A percentile compares a stretch with the other conserved stretches of the same genome.
Evolutionary conservation across 495 filamentous ascomycete genomes (phyloP).

Genomic region (Pseudoneurospora amorphoporcata): DNA sequence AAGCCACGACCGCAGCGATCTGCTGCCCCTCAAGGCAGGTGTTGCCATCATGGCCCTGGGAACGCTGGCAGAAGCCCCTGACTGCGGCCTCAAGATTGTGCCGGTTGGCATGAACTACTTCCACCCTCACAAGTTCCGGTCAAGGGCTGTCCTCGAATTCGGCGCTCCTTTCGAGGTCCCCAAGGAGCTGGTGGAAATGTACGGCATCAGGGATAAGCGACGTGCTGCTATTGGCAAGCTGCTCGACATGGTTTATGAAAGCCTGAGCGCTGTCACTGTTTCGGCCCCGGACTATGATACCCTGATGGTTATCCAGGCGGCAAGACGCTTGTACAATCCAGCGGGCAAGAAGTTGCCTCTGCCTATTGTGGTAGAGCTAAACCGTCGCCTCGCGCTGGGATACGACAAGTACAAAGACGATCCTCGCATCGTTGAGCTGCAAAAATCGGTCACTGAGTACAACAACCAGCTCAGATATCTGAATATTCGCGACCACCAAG

Average conservation of each 20-base stretch:
- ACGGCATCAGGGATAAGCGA: conserved; percentile 61
- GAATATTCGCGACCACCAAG: conserved; percentile 88
- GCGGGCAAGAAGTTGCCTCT: conserved; percentile 90
- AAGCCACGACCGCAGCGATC: conserved; percentile 88
- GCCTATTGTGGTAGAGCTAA: conserved; percentile 91
- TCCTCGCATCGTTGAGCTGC: conserved; percentile 67
- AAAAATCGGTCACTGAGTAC: conserved; percentile 72
- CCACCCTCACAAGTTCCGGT: conserved; percentile 97
- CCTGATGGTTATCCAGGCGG: conserved; percentile 95
- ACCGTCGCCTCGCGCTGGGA: conserved; percentile 82
- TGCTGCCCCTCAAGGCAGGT: conserved; percentile 93
- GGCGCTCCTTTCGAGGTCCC: conserved; percentile 79
- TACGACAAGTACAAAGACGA: conserved; percentile 92
- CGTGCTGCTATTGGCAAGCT: conserved; percentile 74
- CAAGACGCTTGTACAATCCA: conserved; percentile 84
- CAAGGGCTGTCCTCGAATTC: conserved; percentile 93
- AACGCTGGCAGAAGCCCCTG: conserved; percentile 74
- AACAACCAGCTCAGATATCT: conserved; percentile 80
- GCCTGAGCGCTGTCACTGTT: conserved; percentile 80
- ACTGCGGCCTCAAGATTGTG: conserved; percentile 94
- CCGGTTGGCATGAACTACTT: conserved; percentile 99
- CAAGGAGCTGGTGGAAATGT: conserved; percentile 71
- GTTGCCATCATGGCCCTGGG: conserved; percentile 97
- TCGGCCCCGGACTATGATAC: conserved; percentile 94
- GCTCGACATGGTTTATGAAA: conserved; percentile 76